These are phyloP conservation scores for Pleurotus tuoliensis DNA, from an alignment of 768 basidiomycete genomes.

Conservation along the genomic window DNA sequence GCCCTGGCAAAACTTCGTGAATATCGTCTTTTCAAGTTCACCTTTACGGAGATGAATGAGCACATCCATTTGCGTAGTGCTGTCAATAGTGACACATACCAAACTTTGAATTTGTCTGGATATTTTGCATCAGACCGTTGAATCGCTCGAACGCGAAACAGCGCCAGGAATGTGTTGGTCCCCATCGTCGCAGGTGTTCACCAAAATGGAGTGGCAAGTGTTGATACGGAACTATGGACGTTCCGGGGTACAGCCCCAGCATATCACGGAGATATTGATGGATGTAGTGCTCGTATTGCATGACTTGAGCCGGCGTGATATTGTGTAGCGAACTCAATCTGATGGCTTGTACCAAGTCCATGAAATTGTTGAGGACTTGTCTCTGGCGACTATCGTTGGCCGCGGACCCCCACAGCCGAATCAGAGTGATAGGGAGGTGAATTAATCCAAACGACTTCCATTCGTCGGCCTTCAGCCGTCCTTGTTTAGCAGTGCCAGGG, in stretches of 20 bases:
- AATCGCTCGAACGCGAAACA: slow-evolving; percentile 13
- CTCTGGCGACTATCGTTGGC: slow-evolving; percentile 7
- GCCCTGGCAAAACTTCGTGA: slow-evolving; percentile 16
- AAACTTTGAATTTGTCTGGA: slow-evolving; percentile 25
- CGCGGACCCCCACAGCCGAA: slow-evolving; percentile 29
- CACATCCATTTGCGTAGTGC: neutral
- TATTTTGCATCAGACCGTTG: slow-evolving; percentile 27
- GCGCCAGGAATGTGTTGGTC: slow-evolving; percentile 33
- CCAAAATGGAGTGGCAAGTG: slow-evolving; percentile 37
- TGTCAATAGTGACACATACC: slow-evolving; percentile 19
- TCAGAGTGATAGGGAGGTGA: slow-evolving; percentile 31
- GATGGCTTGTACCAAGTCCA: slow-evolving; percentile 31
- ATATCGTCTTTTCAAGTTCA: slow-evolving; percentile 24
- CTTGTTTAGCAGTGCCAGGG: too few species aligned
- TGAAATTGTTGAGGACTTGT: slow-evolving; percentile 26
- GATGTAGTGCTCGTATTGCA: slow-evolving; percentile 24
- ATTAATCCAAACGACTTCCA: slow-evolving; percentile 31
- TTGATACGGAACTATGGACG: slow-evolving; percentile 28
- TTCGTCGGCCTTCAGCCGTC: slow-evolving; percentile 15
- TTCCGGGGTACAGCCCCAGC: slow-evolving; percentile 24
- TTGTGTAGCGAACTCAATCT: slow-evolving; percentile 21
- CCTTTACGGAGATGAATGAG: slow-evolving; percentile 13
- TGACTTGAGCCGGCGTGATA: slow-evolving; percentile 17
- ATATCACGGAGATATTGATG: slow-evolving; percentile 26
- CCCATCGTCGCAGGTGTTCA: slow-evolving; percentile 24